These are phyloP conservation scores for Penicillium antarcticum DNA, from an alignment of 495 filamentous ascomycete genomes.

Conservation along the genomic window DNA sequence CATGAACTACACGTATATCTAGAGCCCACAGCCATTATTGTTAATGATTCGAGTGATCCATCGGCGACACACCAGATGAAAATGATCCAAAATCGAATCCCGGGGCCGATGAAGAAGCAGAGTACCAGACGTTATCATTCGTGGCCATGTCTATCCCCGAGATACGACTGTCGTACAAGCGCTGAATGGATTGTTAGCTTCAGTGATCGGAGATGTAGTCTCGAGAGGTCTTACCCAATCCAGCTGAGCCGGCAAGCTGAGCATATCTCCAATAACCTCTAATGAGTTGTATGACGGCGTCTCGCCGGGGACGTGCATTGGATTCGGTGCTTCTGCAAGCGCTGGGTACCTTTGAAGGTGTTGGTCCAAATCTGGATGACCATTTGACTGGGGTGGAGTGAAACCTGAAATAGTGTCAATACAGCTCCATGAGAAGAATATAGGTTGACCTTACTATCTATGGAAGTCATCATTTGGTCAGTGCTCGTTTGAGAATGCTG, in stretches of 20 bases:
- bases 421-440: not conserved
- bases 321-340: not conserved
- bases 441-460: conserved; percentile 22
- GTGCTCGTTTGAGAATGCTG: conserved; percentile 26
- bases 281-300: conserved; percentile 33
- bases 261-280: conserved; percentile 54
- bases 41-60: not conserved
- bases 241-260: conserved; percentile 50
- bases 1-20: not conserved
- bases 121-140: conserved; percentile 17
- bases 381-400: not conserved
- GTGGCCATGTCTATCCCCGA: conserved; percentile 10
- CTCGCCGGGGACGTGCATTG: not conserved
- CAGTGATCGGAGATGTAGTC: too few species aligned
- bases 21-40: not conserved
- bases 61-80: not conserved
- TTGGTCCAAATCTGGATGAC: not conserved
- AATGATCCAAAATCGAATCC: conserved; percentile 4
- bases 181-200: conserved; percentile 10
- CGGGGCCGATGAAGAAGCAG: not conserved
- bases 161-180: conserved; percentile 21
- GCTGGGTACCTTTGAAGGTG: conserved; percentile 1
- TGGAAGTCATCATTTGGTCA: not conserved
- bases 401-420: conserved; percentile 5
- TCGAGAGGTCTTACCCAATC: conserved; percentile 63